These are phyloP conservation scores for Harringtonia lauricola DNA, from an alignment of 2,329 filamentous ascomycete species.

Conservation along the genomic window DNA sequence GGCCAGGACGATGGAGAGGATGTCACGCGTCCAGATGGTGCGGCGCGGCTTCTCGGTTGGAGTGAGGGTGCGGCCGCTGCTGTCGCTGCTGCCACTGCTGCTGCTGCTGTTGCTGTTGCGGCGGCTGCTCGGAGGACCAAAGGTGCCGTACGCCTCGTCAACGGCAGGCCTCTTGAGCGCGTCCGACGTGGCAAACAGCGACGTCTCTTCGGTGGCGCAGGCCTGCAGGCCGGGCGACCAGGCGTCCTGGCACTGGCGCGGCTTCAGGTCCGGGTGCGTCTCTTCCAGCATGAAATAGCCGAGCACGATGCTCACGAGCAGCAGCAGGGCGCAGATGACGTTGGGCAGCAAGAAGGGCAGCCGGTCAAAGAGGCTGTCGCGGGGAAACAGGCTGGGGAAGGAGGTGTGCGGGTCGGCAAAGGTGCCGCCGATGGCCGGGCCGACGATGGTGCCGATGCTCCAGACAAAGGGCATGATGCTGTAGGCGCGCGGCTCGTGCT, in stretches of 20 bases:
- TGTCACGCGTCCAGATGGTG: conserved; percentile 44
- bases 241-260: background rate
- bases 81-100: background rate
- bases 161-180: conserved; percentile 62
- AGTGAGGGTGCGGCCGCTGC: conserved; percentile 15
- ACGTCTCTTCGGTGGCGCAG: conserved; percentile 55
- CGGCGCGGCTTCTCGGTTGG: conserved; percentile 1
- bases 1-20: conserved; percentile 69
- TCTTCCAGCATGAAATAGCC: conserved; percentile 78
- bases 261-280: conserved; percentile 76
- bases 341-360: conserved; percentile 90
- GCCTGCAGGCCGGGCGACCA: background rate
- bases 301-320: conserved; percentile 67
- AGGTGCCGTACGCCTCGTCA: conserved; percentile 70
- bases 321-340: conserved; percentile 65
- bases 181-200: conserved; percentile 64
- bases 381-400: conserved; percentile 61
- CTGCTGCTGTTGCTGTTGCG: conserved; percentile 5
- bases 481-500: conserved; percentile 81
- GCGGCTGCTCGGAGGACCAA: conserved; percentile 26
- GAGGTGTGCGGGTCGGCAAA: conserved; percentile 69
- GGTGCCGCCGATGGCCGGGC: conserved; percentile 76
- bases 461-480: conserved; percentile 92
- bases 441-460: conserved; percentile 81
- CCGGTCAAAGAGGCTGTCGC: conserved; percentile 56